phyloP scores from a whole-genome alignment of 371 early-diverging fungal genomes.

The Actinomortierella wolfii region DNA sequence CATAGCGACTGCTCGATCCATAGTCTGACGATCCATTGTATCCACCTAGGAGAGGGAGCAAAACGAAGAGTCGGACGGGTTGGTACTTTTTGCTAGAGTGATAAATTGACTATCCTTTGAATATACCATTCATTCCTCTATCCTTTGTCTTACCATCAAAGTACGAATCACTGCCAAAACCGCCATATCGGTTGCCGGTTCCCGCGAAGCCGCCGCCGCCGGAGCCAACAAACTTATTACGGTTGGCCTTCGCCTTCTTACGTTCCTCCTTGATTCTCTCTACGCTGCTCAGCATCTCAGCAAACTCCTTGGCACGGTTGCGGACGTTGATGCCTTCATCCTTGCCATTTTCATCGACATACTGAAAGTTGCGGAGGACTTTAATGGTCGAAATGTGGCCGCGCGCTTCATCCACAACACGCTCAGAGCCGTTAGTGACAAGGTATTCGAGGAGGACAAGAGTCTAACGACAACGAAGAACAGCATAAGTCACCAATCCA shows the following conservation, averaged over 20 bases:
- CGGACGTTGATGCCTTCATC: constrained; percentile 97
- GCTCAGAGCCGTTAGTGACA: constrained; percentile 93
- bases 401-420: constrained; percentile 87
- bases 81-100: background rate
- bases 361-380: constrained; percentile 80
- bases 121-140: no score
- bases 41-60: background rate
- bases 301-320: constrained; percentile 89
- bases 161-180: constrained; percentile 50
- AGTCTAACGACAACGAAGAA: constrained; percentile 53
- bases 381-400: constrained; percentile 86
- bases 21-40: constrained; percentile 10
- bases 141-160: constrained; percentile 14
- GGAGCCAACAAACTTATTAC: constrained; percentile 84
- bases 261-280: constrained; percentile 84
- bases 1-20: constrained; percentile 15
- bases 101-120: background rate
- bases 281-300: constrained; percentile 77
- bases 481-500: background rate
- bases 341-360: constrained; percentile 90
- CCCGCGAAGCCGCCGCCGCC: constrained; percentile 47
- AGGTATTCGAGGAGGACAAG: constrained; percentile 92
- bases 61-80: background rate
- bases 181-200: constrained; percentile 40
- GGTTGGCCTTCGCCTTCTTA: constrained; percentile 85